Evolutionary conservation across 306 rosid species (phyloP).

Genomic region (Inga oerstediana): DNA sequence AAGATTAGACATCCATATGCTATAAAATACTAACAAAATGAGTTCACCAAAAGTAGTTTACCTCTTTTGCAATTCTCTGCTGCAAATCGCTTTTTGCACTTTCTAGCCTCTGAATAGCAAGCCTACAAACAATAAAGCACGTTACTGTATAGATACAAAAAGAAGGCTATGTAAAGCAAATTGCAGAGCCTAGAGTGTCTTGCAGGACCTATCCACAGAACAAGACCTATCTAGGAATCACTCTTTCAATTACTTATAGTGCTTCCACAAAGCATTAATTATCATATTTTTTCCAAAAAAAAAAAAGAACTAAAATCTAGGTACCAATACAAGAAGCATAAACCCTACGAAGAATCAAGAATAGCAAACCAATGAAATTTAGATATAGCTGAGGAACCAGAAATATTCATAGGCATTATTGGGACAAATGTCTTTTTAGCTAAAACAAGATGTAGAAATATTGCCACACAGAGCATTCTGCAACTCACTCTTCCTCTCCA

Average conservation of each 20-base stretch:
- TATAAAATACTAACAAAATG: slow-evolving; percentile 23
- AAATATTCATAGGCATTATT: background rate
- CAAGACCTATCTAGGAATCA: background rate
- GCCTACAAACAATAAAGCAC: slow-evolving; percentile 50
- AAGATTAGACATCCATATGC: slow-evolving; percentile 19
- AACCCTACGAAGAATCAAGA: background rate
- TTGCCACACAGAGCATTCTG: background rate
- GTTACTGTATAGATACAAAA: background rate
- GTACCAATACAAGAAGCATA: background rate
- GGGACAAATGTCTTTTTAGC: background rate
- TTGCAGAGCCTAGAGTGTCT: background rate
- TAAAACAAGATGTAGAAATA: background rate
- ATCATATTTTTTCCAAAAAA: background rate
- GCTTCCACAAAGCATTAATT: background rate
- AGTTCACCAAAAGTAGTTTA: slow-evolving; percentile 36
- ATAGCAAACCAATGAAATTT: background rate
- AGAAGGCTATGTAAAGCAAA: background rate
- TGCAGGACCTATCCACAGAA: background rate
- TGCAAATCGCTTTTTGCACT: slow-evolving; percentile 92
- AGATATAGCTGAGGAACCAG: background rate
- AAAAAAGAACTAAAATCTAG: background rate
- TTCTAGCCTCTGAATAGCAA: slow-evolving; percentile 97
- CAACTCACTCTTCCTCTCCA: slow-evolving; percentile 78
- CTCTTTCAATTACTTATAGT: slow-evolving; percentile 7
- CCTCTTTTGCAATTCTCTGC: slow-evolving; percentile 97